Percentiles rank a stretch among this genome's conserved stretches.
phyloP scores from a whole-genome alignment of 169 alveolate species.

The Plasmodium inui region DNA sequence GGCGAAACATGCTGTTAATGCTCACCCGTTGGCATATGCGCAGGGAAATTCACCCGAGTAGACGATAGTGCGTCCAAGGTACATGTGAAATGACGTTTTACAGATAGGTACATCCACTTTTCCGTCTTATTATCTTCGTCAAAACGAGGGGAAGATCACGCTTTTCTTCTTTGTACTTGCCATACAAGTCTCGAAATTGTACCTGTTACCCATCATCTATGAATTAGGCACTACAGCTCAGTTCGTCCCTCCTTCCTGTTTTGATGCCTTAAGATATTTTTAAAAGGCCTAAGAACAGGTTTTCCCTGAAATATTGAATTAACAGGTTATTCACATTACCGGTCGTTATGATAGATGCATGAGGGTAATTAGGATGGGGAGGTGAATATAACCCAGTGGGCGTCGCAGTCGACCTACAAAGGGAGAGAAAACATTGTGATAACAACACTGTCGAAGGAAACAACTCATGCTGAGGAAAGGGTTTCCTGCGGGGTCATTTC shows the following conservation, averaged over 20 bases:
- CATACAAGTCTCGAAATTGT: neutral
- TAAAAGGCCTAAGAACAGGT: neutral
- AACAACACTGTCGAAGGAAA: neutral
- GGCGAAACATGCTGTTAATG: neutral
- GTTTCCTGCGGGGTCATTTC: neutral
- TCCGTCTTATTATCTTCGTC: neutral
- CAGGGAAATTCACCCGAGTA: neutral
- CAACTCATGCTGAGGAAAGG: neutral
- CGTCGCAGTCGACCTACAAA: neutral
- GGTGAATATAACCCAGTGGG: neutral
- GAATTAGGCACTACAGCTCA: neutral
- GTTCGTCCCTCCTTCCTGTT: neutral
- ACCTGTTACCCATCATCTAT: neutral
- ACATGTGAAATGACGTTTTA: neutral
- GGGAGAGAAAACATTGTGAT: neutral
- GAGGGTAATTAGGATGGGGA: neutral
- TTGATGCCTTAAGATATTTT: neutral
- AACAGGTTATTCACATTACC: neutral
- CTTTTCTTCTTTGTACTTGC: neutral
- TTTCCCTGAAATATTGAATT: neutral
- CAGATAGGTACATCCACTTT: neutral
- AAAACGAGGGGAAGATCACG: neutral
- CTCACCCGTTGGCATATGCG: neutral
- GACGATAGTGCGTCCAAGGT: neutral
- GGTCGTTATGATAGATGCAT: neutral